Base-by-base conservation (phyloP, 306 rosid species). In the Cyclanthera cordifolia region DNA sequence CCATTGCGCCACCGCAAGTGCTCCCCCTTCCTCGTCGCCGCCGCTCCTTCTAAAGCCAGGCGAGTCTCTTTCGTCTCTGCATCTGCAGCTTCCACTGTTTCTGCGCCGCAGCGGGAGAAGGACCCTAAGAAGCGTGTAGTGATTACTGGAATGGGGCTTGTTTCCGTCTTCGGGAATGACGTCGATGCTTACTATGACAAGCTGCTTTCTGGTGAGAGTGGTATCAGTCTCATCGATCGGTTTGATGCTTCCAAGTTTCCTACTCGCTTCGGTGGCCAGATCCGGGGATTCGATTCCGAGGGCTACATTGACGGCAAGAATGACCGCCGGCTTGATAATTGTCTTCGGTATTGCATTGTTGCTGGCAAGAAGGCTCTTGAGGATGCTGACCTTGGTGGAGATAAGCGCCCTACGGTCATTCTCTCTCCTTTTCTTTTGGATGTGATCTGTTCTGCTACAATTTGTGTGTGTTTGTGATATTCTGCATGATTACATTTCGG, bases 101-200 rank as follows among this genome's bases (percentile, higher is more conserved):
- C 95, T 2, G 83, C 96, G 0, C 96, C 97, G 0, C 84, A 85
- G 72, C 81, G 96, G 20, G 86, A 94, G 83, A 88, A 74, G 80
- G 97, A 90, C 65, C 99, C 99, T 0, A 94, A 88, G 87, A 90
- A 94, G 82, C 88, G 99, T 32, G 91, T 94, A 1, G 99, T 94
- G 45, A 81, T 94, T 19, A 94, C 99, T 5, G 97, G 99, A 3
- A 85, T 78, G 92, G 99, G 97, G 0, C 82, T 86, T 3, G 96
- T 91, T 4, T 88, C 99, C n/a, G 99, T 94, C 6, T 90, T 90
- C 56, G 99, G 99, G 0, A 90, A 90, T 76, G 85, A 90, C 11
- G 85, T 90, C 16, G 93, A 90, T 20, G 21, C 71, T 21, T 94
- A 81, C 79, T 94, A 94, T 77, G 95, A 90, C 3, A 94, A 83